A percentile compares a stretch with the other conserved stretches of the same genome.
These are phyloP conservation scores for Calendula officinalis DNA, from an alignment of 129 eudicot genomes.

Conservation along the genomic window DNA sequence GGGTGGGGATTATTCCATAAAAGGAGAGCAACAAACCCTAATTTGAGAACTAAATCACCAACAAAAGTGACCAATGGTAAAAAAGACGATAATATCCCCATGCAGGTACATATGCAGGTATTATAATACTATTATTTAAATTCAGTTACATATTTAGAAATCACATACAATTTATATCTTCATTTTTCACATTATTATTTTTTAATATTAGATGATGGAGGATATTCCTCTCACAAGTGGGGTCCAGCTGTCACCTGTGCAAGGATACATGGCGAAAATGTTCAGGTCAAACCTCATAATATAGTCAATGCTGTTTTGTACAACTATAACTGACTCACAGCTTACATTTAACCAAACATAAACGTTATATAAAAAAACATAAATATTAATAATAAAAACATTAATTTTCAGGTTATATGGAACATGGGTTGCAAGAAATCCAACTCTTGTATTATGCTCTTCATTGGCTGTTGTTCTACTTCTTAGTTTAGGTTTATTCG, in stretches of 20 bases:
- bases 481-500: conserved; percentile 79
- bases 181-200: conserved; percentile 1
- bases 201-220: conserved; percentile 57
- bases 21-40: conserved; percentile 50
- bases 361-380: conserved; percentile 1
- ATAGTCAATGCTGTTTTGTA: conserved; percentile 8
- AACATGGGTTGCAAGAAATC: conserved; percentile 89
- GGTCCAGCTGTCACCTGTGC: conserved; percentile 85
- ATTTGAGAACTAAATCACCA: conserved; percentile 56
- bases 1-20: conserved; percentile 80
- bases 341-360: neutral
- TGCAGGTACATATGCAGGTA: conserved; percentile 49
- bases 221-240: conserved; percentile 59
- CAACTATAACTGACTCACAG: too few relatives aligned
- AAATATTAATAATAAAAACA: neutral
- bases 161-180: neutral
- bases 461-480: conserved; percentile 71
- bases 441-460: conserved; percentile 65
- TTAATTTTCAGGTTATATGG: conserved; percentile 76
- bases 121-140: conserved; percentile 1
- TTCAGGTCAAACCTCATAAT: conserved; percentile 54
- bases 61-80: conserved; percentile 48
- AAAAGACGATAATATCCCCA: conserved; percentile 65
- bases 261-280: conserved; percentile 87
- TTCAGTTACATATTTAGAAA: neutral